Evolutionary conservation across 768 basidiomycete genomes (phyloP).

Genomic region (Mycena sanguinolenta): DNA sequence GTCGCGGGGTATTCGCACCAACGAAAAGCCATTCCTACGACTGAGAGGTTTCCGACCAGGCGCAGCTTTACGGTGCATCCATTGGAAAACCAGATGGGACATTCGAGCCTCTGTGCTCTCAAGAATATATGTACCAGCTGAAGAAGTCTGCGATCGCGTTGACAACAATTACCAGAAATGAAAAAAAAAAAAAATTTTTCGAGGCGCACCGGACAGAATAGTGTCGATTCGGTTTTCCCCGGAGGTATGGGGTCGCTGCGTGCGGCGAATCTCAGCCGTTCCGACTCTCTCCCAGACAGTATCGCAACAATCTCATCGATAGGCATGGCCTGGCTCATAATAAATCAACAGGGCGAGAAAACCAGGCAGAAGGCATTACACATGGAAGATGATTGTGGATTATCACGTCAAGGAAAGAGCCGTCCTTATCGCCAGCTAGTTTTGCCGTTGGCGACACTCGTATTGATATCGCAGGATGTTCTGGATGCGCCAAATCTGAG

Average conservation of each 20-base stretch:
- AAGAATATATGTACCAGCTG: constrained; percentile 75
- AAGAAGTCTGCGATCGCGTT: constrained; percentile 66
- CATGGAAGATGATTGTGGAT: constrained; percentile 81
- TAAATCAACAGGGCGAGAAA: constrained; percentile 24
- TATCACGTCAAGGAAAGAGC: constrained; percentile 69
- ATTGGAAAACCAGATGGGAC: constrained; percentile 76
- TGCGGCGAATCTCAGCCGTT: constrained; percentile 69
- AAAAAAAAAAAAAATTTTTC: no score
- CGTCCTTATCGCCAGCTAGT: constrained; percentile 74
- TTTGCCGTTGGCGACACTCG: constrained; percentile 60
- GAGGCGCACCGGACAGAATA: constrained; percentile 80
- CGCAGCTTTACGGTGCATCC: constrained; percentile 61
- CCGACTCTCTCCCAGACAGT: constrained; percentile 74
- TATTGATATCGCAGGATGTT: constrained; percentile 78
- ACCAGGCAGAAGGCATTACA: constrained; percentile 54
- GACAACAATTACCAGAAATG: background rate
- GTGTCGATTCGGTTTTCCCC: constrained; percentile 68
- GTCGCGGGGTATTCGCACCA: constrained; percentile 77
- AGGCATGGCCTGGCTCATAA: constrained; percentile 63
- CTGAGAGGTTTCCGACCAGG: constrained; percentile 41
- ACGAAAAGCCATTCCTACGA: constrained; percentile 49
- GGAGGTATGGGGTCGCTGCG: constrained; percentile 60
- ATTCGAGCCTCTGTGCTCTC: constrained; percentile 78
- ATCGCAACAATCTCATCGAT: constrained; percentile 73
- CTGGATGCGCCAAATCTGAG: constrained; percentile 74